Evolutionary conservation across 371 early-diverging fungal species (phyloP).

Genomic region (Actinomortierella ambigua): DNA sequence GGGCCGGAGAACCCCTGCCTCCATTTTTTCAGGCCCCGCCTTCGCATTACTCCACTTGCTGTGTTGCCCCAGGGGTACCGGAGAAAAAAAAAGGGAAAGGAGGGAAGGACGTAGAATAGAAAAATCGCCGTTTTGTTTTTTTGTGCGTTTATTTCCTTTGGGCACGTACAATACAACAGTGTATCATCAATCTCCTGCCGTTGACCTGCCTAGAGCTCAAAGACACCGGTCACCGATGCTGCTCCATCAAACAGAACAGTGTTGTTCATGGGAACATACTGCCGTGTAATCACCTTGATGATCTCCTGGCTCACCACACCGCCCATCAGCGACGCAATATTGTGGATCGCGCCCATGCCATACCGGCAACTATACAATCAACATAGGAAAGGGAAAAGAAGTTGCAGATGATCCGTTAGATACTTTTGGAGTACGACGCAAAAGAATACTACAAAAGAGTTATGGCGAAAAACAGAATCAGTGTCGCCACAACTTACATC

Average conservation of each 20-base stretch:
- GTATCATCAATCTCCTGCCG: not conserved
- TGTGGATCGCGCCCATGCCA: constrained; percentile 79
- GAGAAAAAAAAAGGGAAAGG: no score
- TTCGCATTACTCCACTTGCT: no score
- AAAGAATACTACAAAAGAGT: not conserved
- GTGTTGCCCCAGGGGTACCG: no score
- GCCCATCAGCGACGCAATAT: constrained; percentile 87
- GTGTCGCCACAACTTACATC: constrained; percentile 42
- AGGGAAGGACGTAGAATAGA: no score
- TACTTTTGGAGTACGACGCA: not conserved
- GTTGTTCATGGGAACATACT: constrained; percentile 91
- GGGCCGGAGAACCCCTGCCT: no score
- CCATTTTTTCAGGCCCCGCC: no score
- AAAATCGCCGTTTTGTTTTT: no score
- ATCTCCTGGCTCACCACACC: constrained; percentile 95
- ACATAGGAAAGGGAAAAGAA: not conserved
- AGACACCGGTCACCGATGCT: constrained; percentile 34
- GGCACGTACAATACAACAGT: no score
- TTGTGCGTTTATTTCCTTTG: no score
- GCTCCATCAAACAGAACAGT: constrained; percentile 82
- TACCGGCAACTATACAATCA: constrained; percentile 67
- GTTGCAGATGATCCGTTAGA: not conserved
- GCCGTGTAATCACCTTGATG: constrained; percentile 91
- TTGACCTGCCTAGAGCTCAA: constrained; percentile 36
- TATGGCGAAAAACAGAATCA: not conserved